Conservation (phyloP, 1,284 basidiomycete genomes). For the Sparassis latifolia region DNA sequence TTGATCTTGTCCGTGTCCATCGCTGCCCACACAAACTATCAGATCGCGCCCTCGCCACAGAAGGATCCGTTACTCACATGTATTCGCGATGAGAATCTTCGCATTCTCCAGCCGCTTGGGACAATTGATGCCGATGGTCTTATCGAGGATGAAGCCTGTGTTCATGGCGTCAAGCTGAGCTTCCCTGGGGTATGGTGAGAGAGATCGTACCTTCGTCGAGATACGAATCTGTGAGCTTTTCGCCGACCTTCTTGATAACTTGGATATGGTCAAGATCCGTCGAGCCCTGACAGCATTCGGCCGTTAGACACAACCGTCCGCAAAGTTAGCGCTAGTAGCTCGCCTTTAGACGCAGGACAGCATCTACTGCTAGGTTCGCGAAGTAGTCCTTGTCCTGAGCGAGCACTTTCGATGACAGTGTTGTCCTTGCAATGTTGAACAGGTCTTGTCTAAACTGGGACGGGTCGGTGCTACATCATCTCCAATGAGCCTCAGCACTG, state of each 20-base stretch:
- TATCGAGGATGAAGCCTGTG: constrained; percentile 95
- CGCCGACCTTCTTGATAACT: constrained; percentile 99
- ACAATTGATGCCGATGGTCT: constrained; percentile 91
- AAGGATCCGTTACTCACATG: constrained; percentile 50
- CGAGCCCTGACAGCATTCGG: constrained; percentile 56
- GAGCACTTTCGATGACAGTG: constrained; percentile 93
- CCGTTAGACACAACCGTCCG: background rate
- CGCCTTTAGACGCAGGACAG: constrained; percentile 90
- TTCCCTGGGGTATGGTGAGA: background rate
- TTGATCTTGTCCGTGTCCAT: constrained; percentile 99
- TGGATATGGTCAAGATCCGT: constrained; percentile 98
- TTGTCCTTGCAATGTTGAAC: constrained; percentile 95
- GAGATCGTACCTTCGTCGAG: constrained; percentile 81
- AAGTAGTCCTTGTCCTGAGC: constrained; percentile 99
- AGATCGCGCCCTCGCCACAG: background rate
- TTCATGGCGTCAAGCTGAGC: background rate
- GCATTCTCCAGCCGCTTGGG: constrained; percentile 94
- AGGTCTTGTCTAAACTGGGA: constrained; percentile 82
- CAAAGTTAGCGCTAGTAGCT: background rate
- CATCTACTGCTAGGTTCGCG: constrained; percentile 96
- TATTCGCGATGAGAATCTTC: constrained; percentile 97
- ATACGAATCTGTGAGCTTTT: constrained; percentile 97
- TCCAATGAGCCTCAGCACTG: constrained; percentile 7
- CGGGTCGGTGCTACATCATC: constrained; percentile 54
- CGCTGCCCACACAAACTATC: constrained; percentile 40